Base-by-base conservation (phyloP, 768 basidiomycete genomes). In the Kwoniella botswanensis region DNA sequence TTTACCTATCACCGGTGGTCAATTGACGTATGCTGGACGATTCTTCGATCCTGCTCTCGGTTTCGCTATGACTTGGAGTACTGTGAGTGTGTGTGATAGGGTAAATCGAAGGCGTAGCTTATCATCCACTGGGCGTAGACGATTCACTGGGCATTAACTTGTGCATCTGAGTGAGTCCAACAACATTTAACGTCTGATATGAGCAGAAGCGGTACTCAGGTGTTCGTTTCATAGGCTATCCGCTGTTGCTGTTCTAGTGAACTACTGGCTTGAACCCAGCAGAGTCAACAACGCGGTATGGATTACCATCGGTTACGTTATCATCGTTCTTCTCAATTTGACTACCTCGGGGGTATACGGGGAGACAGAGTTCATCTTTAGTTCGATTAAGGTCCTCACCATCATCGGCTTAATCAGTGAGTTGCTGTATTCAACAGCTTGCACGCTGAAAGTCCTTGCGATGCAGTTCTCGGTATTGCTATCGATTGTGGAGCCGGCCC, bases 281-380 rank as follows among this genome's bases (percentile, higher is more conserved):
- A 52, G 44, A 26, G 35, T 74, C 54, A 74, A 66, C 43, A 71
- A 71, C 53, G 73, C 71, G 17, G 73, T 74, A 13, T 74, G 73
- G 73, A 62, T 71, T n/a, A 57, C 67, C n/a, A 69, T 74, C 29
- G 66, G 63, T 44, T 71, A 71, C 41, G 72, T 75, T 46, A 56
- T 79, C n/a, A 41, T 71, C 26, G 70, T 71, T 12, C 12, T 35
- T n/a, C 63, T 71, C 63, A 71, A 71, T 15, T 52, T 71, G 21
- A 66, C 58, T 15, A 60, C 63, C 41, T 65, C 70, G 4, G 58
- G 58, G 7, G 56, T 68, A 86, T 87, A 89, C 73, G 91, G 88
- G 35, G 93, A 93, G 76, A 91, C 92, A 44, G 92, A 94, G 69
- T 88, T 88, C 79, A 82, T 87, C 74, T 88, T 88, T 72, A 84